phyloP scores from a whole-genome alignment of 2,329 filamentous ascomycete genomes.

The Dactylonectria macrodidyma region DNA sequence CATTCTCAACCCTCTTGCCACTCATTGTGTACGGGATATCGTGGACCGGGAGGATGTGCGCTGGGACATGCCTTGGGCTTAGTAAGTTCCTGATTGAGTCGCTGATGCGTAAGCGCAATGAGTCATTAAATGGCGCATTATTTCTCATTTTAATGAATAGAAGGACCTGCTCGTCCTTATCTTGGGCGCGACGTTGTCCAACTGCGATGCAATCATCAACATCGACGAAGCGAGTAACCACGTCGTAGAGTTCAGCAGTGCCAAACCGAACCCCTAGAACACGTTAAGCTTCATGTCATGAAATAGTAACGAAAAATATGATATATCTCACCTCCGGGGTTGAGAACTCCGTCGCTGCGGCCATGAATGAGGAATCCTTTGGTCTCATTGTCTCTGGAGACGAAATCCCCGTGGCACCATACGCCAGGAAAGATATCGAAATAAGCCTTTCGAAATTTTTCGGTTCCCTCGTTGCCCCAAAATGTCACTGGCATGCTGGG shows the following conservation, averaged over 20 bases:
- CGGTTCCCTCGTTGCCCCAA: neutral
- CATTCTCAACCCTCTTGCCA: neutral
- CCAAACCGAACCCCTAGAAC: neutral
- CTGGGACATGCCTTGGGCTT: neutral
- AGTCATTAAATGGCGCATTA: neutral
- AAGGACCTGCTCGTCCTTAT: neutral
- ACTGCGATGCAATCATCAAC: neutral
- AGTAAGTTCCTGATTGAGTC: neutral
- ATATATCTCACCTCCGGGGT: neutral
- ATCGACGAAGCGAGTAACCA: neutral
- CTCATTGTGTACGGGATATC: neutral
- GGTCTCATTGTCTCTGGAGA: neutral
- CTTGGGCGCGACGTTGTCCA: neutral
- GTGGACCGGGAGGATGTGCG: neutral
- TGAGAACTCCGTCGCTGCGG: neutral
- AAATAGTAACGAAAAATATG: neutral
- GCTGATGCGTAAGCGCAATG: neutral
- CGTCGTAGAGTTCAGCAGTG: neutral
- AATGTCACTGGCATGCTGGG: neutral
- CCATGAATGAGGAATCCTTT: neutral
- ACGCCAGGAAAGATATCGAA: neutral
- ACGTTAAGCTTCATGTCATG: neutral
- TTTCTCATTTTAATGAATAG: neutral
- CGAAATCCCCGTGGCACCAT: neutral
- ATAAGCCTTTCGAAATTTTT: neutral